Evolutionary conservation across 179 eudicot species (phyloP), one percentile per base, ranked within the genome.

Genomic region (Patellifolia procumbens): DNA sequence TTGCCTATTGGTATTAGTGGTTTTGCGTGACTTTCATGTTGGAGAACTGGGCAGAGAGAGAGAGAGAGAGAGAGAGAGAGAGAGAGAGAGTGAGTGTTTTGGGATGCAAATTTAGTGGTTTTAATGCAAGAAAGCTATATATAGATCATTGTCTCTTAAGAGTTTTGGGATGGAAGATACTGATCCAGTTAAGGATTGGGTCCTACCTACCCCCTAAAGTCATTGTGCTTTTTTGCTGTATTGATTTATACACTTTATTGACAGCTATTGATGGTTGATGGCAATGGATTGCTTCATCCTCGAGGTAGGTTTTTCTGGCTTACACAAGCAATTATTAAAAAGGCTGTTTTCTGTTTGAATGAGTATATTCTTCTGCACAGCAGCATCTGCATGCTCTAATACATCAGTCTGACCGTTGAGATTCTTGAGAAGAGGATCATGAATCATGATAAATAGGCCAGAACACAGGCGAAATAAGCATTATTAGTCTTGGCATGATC

Each of bases 231-330:
- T 67, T 67, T 42, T 42, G 20, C n/a, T 35, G 2, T 56, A 60
- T 3, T 69, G 6, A 2, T 22, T 73, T 74, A 34, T 4, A 37
- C 62, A 17, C 19, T 55, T 66, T 74, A 37, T 67, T 48, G 72
- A 76, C 91, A 94, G 97, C 68, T 95, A 43, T 68, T 95, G 86
- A 93, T 95, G 99, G 97, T 95, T 75, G 99, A 95, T 84, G 97
- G 99, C 62, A 95, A 95, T 80, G 99, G 99, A 61, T 74, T 93
- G 72, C 97, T 95, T 84, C 99, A 95, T 90, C 99, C 97, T 72
- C 90, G 95, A 83, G 97, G 98, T 85, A 85, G 73, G 96, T 85
- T 43, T 75, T 79, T 26, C 71, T 72, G 26, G n/a, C 39, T 68
- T 53, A 29, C 49, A 29, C 46, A 24, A 35, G 13, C 46, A 52